phyloP scores from a whole-genome alignment of 2,329 filamentous ascomycete genomes.

The Beauveria sp. region DNA sequence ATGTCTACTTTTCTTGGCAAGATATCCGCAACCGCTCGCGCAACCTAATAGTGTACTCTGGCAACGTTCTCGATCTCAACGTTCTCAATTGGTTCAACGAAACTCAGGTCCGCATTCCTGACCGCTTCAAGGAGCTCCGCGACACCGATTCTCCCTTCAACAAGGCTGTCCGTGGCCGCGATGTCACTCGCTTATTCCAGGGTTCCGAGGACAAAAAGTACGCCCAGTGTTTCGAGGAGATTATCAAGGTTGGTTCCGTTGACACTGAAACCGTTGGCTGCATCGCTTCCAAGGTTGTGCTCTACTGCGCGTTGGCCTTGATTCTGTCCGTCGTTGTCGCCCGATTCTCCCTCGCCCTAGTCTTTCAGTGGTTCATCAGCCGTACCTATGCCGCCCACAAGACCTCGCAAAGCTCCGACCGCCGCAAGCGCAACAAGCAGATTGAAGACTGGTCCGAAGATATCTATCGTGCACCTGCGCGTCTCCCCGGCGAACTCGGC shows the following conservation, averaged over 20 bases:
- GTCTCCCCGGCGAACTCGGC: constrained; percentile 66
- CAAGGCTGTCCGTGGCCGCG: constrained; percentile 65
- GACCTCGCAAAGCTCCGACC: constrained; percentile 73
- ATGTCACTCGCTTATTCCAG: constrained; percentile 85
- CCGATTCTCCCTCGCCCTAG: constrained; percentile 80
- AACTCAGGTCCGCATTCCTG: constrained; percentile 66
- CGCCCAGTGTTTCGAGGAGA: constrained; percentile 82
- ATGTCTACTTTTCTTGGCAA: constrained; percentile 95
- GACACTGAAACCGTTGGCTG: constrained; percentile 96
- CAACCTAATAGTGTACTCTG: constrained; percentile 90
- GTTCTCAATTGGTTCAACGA: constrained; percentile 86
- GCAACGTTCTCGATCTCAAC: constrained; percentile 83
- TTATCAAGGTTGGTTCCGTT: constrained; percentile 90
- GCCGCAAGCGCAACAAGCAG: constrained; percentile 79
- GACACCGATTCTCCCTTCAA: constrained; percentile 55
- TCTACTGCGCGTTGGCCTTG: constrained; percentile 86
- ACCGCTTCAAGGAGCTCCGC: constrained; percentile 72
- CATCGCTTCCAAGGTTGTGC: constrained; percentile 93
- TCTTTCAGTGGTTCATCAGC: constrained; percentile 96
- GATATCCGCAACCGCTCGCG: constrained; percentile 83
- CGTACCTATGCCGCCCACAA: constrained; percentile 77
- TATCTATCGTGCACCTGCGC: constrained; percentile 85
- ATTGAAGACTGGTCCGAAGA: constrained; percentile 98
- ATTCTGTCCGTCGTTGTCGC: constrained; percentile 82
- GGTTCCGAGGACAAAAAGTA: constrained; percentile 69